phyloP scores from a whole-genome alignment of 192 early-diverging fungal species.

The Lobosporangium transversale region DNA sequence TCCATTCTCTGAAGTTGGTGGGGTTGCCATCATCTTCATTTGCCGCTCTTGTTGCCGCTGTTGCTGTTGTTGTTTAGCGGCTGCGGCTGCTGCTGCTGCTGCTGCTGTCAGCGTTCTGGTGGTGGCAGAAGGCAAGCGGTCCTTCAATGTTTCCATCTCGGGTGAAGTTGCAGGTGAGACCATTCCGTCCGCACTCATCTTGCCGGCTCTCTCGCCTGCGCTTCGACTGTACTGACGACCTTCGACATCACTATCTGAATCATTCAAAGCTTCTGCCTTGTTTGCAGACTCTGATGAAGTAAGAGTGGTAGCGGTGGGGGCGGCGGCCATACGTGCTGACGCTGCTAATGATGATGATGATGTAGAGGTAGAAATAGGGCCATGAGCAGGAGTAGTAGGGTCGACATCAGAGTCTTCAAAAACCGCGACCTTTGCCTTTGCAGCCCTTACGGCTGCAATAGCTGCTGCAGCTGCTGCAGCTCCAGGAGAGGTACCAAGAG shows the following conservation, averaged over 20 bases:
- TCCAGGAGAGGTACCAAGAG: neutral
- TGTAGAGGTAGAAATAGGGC: neutral
- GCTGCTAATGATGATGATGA: neutral
- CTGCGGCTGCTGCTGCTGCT: conserved; percentile 33
- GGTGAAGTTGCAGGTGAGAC: conserved; percentile 41
- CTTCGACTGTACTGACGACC: neutral
- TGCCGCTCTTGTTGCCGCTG: conserved; percentile 1
- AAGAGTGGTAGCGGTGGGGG: too few relatives aligned
- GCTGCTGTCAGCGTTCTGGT: conserved; percentile 38
- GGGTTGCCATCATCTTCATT: neutral
- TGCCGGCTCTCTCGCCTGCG: neutral
- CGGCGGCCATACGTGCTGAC: too few relatives aligned
- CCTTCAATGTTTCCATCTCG: conserved; percentile 31
- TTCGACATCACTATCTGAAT: conserved; percentile 18
- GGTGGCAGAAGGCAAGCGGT: conserved; percentile 41
- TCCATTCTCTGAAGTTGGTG: conserved; percentile 5
- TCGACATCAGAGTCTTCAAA: conserved; percentile 3
- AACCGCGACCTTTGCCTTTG: neutral
- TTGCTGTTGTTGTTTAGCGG: conserved; percentile 34
- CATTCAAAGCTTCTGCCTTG: too few relatives aligned
- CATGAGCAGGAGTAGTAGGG: neutral
- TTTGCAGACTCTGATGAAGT: too few relatives aligned
- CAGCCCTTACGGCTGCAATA: neutral
- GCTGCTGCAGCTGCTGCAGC: neutral
- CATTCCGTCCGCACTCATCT: conserved; percentile 18